phyloP scores from a whole-genome alignment of 163 green algal species.

The Dunaliella salina region DNA sequence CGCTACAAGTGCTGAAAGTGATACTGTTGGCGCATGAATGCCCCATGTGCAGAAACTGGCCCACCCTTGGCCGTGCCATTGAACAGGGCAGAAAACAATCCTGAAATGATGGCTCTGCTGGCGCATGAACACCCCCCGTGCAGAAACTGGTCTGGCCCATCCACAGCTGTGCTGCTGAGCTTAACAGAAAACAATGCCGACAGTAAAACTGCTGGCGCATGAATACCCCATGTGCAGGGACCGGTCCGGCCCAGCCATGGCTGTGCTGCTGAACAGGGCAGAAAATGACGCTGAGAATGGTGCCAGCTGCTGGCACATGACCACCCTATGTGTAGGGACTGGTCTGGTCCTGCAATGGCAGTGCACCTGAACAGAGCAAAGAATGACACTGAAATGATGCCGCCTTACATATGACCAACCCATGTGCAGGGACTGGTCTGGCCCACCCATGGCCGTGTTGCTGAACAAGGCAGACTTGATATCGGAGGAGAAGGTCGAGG shows the following conservation, averaged over 20 bases:
- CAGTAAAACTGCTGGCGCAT: too few relatives aligned
- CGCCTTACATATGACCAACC: not conserved
- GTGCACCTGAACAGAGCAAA: conserved; percentile 69
- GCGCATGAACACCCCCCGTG: not conserved
- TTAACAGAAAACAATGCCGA: too few relatives aligned
- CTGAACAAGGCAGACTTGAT: conserved; percentile 82
- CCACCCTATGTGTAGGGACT: conserved; percentile 16
- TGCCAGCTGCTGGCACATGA: not conserved
- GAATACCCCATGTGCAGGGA: too few relatives aligned
- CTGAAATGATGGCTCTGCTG: too few relatives aligned
- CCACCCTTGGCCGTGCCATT: conserved; percentile 72
- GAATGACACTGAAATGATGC: too few relatives aligned
- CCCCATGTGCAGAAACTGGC: conserved; percentile 19
- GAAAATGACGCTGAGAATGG: not conserved
- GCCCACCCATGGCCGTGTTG: conserved; percentile 70
- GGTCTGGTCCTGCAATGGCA: conserved; percentile 61
- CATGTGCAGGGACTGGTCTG: conserved; percentile 38
- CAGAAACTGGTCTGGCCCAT: conserved; percentile 51
- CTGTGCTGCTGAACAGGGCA: not conserved
- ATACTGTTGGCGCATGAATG: not conserved
- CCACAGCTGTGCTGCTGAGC: conserved; percentile 80
- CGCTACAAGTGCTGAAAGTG: too few relatives aligned
- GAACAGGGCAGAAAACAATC: conserved; percentile 45
- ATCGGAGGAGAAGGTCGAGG: conserved; percentile 28
- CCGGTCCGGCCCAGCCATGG: not conserved